Conservation (phyloP, 192 early-diverging fungal species). For the Podila horticola region DNA sequence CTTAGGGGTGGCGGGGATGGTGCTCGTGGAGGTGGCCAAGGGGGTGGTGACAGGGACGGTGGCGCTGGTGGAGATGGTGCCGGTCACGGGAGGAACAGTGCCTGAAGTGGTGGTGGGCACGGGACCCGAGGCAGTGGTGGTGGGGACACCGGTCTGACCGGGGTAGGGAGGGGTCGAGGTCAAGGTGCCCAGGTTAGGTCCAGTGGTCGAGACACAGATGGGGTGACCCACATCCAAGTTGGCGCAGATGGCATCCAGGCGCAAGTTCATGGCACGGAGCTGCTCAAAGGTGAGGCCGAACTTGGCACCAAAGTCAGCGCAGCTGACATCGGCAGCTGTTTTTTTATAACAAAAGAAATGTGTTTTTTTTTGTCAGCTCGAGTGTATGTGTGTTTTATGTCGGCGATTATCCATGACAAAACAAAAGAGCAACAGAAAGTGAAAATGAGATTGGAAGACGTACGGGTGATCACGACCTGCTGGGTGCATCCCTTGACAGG, state of each 20-base stretch:
- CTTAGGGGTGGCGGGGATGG: not conserved
- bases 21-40: not conserved
- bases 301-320: not conserved
- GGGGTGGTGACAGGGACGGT: not conserved
- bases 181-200: not conserved
- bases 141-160: not conserved
- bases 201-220: constrained; percentile 15
- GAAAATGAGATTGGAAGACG: not conserved
- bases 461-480: constrained; percentile 5
- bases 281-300: constrained; percentile 4
- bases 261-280: constrained; percentile 1
- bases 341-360: not conserved
- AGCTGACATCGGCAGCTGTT: not conserved
- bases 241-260: not conserved
- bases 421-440: not conserved
- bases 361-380: too few species aligned
- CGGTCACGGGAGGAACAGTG: too few species aligned
- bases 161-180: not conserved
- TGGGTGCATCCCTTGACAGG: constrained; percentile 17
- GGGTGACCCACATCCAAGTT: constrained; percentile 14
- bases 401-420: not conserved
- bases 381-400: too few species aligned
- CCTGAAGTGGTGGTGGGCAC: not conserved
- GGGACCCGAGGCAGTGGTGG: not conserved
- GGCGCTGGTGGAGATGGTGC: not conserved